These are phyloP conservation scores for Termitomyces sp. DNA, from an alignment of 768 basidiomycete genomes.

Conservation along the genomic window DNA sequence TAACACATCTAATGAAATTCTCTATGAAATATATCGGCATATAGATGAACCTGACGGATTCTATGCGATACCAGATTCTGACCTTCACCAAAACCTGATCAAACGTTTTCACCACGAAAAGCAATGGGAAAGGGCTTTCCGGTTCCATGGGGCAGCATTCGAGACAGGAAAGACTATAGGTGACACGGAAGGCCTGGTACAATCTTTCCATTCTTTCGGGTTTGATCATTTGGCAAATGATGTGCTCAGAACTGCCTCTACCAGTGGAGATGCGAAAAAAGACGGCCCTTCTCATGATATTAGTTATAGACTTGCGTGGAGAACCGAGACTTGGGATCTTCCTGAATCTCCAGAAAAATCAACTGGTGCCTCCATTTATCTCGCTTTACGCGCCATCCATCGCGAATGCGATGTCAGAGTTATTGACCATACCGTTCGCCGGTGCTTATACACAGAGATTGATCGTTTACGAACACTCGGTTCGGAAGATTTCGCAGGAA, in stretches of 20 bases:
- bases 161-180: conserved; percentile 48
- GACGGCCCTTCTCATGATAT: conserved; percentile 36
- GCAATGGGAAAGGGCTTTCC: conserved; percentile 89
- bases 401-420: conserved; percentile 58
- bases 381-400: conserved; percentile 75
- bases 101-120: conserved; percentile 89
- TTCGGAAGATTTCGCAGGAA: conserved; percentile 75
- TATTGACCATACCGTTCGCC: conserved; percentile 45
- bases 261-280: conserved; percentile 19
- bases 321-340: conserved; percentile 93
- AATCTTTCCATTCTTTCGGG: conserved; percentile 84
- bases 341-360: conserved; percentile 52
- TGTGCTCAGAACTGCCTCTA: conserved; percentile 43
- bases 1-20: conserved; percentile 51
- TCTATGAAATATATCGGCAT: conserved; percentile 91
- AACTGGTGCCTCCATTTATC: conserved; percentile 63
- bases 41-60: conserved; percentile 99
- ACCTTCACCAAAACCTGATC: conserved; percentile 76
- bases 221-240: conserved; percentile 84
- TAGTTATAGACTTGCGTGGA: conserved; percentile 85
- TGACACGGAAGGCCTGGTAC: conserved; percentile 61
- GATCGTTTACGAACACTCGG: conserved; percentile 57
- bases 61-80: conserved; percentile 81
- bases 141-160: conserved; percentile 80
- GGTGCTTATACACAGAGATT: conserved; percentile 56